These are phyloP conservation scores for Angomonas ambiguus DNA, from an alignment of 208 protist species.

Conservation along the genomic window DNA sequence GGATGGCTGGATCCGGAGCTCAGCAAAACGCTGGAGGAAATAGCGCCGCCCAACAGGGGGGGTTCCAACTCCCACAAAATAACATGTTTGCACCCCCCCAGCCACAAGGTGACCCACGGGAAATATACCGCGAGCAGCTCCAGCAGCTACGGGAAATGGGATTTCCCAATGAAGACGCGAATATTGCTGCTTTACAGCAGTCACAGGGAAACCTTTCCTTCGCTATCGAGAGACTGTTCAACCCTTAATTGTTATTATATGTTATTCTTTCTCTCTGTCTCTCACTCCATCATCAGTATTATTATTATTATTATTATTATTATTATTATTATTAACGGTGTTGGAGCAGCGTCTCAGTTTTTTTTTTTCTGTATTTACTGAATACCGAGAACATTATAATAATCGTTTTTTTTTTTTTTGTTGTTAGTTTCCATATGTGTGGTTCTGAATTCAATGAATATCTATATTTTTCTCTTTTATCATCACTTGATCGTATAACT, in stretches of 20 bases:
- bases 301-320: background rate
- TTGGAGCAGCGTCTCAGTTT: no score
- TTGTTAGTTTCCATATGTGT: no score
- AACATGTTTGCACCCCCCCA: slow-evolving; percentile 14
- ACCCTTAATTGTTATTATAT: slow-evolving; percentile 19
- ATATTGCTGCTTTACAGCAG: slow-evolving; percentile 86
- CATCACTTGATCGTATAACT: background rate
- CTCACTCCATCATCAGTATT: background rate
- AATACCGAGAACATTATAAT: no score
- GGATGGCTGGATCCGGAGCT: slow-evolving; percentile 24
- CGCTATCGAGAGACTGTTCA: slow-evolving; percentile 85
- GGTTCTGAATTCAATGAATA: no score
- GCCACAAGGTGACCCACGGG: slow-evolving; percentile 64
- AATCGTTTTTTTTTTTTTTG: slow-evolving; percentile 6
- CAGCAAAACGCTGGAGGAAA: background rate
- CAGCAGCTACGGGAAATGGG: slow-evolving; percentile 89
- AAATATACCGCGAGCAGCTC: slow-evolving; percentile 84
- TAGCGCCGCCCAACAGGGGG: background rate
- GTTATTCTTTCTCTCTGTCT: no score
- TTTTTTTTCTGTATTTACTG: slow-evolving; percentile 6
- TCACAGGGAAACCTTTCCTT: slow-evolving; percentile 84
- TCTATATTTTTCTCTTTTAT: background rate
- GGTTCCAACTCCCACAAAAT: background rate
- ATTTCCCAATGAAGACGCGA: slow-evolving; percentile 91
- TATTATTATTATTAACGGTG: background rate